Percentiles rank a stretch among this genome's conserved stretches.
Conservation (phyloP, 202 grass and related monocot species). For the Brachypodium distachyon region DNA sequence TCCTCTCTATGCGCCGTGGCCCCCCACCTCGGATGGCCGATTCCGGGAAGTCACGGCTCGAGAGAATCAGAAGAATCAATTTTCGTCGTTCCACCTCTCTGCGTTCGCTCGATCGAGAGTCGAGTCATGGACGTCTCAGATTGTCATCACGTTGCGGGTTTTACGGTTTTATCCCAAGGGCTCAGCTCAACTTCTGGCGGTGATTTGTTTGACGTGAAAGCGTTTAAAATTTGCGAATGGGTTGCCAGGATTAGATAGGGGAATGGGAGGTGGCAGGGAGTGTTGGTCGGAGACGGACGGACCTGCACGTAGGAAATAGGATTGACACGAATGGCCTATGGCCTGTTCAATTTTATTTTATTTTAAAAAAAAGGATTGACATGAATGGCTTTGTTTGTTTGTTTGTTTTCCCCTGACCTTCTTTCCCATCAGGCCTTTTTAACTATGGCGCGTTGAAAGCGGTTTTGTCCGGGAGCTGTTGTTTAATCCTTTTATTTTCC, state of each 20-base stretch:
- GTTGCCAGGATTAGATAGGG: background rate
- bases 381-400: conserved; percentile 6
- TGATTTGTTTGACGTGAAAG: background rate
- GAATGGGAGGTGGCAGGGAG: conserved; percentile 9
- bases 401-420: background rate
- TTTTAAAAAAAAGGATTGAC: background rate
- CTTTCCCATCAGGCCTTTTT: background rate
- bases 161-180: background rate
- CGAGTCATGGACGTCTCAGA: background rate
- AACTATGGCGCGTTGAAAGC: conserved; percentile 1
- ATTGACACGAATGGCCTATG: conserved; percentile 11
- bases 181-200: background rate
- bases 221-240: background rate
- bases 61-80: background rate
- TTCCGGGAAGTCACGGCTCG: background rate
- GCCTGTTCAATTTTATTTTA: too few species aligned
- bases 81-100: background rate
- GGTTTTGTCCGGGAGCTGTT: conserved; percentile 22
- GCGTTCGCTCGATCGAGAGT: background rate
- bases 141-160: background rate
- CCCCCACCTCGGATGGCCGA: conserved; percentile 1
- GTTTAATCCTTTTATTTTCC: conserved; percentile 23
- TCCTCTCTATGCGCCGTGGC: background rate
- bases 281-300: conserved; percentile 22
- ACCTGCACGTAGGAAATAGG: background rate